These are phyloP conservation scores for Geranium incanum DNA, from an alignment of 441 rosid species.

Conservation along the genomic window DNA sequence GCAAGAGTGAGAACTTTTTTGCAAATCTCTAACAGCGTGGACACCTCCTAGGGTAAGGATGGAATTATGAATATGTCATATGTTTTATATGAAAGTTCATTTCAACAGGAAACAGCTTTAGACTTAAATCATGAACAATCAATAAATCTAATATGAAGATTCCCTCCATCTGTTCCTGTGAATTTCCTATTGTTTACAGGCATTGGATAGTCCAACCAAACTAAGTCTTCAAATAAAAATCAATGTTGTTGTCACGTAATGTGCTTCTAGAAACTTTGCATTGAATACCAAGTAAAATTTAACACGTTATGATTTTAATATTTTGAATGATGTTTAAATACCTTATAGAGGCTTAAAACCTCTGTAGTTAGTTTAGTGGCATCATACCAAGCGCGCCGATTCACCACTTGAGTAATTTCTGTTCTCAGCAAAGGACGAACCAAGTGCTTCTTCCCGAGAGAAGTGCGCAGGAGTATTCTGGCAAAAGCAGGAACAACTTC, in stretches of 20 bases:
- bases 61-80: neutral
- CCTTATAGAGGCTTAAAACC: constrained; percentile 80
- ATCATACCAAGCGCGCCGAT: constrained; percentile 91
- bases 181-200: neutral
- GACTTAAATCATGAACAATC: neutral
- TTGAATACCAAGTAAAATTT: neutral
- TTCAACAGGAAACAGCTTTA: neutral
- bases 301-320: neutral
- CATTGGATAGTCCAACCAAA: neutral
- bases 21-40: neutral
- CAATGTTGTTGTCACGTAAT: neutral
- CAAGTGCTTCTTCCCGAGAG: constrained; percentile 91
- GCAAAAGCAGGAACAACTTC: constrained; percentile 93
- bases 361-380: constrained; percentile 74
- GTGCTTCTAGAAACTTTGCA: neutral
- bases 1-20: neutral
- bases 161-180: neutral
- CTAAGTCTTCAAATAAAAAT: neutral
- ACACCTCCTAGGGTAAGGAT: neutral
- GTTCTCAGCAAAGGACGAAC: constrained; percentile 78
- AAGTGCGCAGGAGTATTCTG: constrained; percentile 74
- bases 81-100: neutral
- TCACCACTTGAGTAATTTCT: constrained; percentile 89
- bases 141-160: neutral
- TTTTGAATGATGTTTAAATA: constrained; percentile 21